Base-by-base conservation (phyloP, 2,329 filamentous ascomycete genomes). In the Albifimbria verrucaria region DNA sequence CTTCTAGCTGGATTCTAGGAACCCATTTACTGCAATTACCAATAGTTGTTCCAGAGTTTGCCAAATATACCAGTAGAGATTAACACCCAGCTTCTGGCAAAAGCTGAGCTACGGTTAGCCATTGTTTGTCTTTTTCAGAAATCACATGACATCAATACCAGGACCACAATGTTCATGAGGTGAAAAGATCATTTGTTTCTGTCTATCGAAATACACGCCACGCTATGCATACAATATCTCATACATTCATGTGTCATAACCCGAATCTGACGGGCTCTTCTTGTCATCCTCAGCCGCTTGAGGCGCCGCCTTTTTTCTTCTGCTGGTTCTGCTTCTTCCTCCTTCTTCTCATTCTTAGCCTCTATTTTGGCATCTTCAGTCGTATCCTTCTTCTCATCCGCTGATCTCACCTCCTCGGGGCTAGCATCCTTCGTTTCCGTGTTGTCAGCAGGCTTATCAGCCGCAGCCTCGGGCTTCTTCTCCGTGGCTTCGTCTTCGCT, bases 221-320 rank as follows among this genome's bases (percentile, higher is more conserved):
- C 32, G 32, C 32, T 39, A 39, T 39, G 32, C 32, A 39, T 39
- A 39, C 32, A 39, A 6, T 17, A 17, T 17, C 18, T 39, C 32
- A n/a, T 39, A 39, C 32, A 39, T 17, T 36, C 25, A 48, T 23
- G 65, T 68, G 44, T 68, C 65, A 51, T 69, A 69, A 39, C 68
- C 67, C 24, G 67, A 69, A 54, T 69, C 67, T 17, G 67, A 70
- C 9, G 60, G 60, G 23, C 57, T 61, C 63, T 69, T 69, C 18
- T 58, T 60, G n/a, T 58, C 57, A 25, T 53, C 55, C 7, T n/a
- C 48, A 2, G 22, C 32, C 44, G n/a, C n/a, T n/a, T n/a, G n/a
- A n/a, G n/a, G n/a, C n/a, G n/a, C n/a, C n/a, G n/a, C n/a, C n/a
- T n/a, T n/a, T 23, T 12, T 22, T 20, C 48, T 4, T 55, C 52